Evolutionary conservation across 176 grass and related monocot species (phyloP).

Genomic region (Hsuehochloa calcarea): DNA sequence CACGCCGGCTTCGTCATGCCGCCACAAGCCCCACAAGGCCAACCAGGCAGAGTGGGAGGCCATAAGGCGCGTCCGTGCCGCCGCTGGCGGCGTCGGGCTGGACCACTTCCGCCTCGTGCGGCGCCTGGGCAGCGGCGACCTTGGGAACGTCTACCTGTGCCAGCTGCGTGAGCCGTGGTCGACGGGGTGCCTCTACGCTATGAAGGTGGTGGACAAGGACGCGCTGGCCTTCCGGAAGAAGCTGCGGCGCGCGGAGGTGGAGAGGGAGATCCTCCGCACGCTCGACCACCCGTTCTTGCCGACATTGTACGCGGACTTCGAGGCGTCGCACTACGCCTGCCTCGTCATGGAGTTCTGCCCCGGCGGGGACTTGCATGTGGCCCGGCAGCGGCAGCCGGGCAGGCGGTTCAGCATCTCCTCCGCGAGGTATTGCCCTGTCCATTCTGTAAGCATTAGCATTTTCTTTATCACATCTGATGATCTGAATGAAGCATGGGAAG

Average conservation of each 20-base stretch:
- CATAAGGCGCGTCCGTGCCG: slow-evolving; percentile 50
- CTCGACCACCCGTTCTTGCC: slow-evolving; percentile 92
- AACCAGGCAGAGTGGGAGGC: slow-evolving; percentile 90
- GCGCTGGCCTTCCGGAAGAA: slow-evolving; percentile 82
- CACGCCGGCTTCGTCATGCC: not conserved
- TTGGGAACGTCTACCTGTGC: slow-evolving; percentile 89
- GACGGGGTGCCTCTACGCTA: slow-evolving; percentile 67
- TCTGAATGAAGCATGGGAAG: not conserved
- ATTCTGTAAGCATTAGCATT: not conserved
- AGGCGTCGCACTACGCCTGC: slow-evolving; percentile 84
- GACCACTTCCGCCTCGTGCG: slow-evolving; percentile 88
- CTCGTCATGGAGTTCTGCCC: slow-evolving; percentile 95
- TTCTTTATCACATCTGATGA: not conserved
- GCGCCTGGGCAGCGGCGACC: slow-evolving; percentile 80
- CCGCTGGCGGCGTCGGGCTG: slow-evolving; percentile 47
- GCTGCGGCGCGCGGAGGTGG: slow-evolving; percentile 73
- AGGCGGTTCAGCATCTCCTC: slow-evolving; percentile 63
- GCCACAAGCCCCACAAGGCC: slow-evolving; percentile 79
- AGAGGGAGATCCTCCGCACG: slow-evolving; percentile 71
- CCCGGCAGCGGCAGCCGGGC: slow-evolving; percentile 67
- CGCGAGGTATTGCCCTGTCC: slow-evolving; percentile 33
- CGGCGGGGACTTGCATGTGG: slow-evolving; percentile 84
- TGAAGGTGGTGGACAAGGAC: slow-evolving; percentile 91
- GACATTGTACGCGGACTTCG: slow-evolving; percentile 85
- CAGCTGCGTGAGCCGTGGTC: slow-evolving; percentile 56